Evolutionary conservation across 306 rosid genomes (phyloP).

Genomic region (Herpetospermum pedunculosum): DNA sequence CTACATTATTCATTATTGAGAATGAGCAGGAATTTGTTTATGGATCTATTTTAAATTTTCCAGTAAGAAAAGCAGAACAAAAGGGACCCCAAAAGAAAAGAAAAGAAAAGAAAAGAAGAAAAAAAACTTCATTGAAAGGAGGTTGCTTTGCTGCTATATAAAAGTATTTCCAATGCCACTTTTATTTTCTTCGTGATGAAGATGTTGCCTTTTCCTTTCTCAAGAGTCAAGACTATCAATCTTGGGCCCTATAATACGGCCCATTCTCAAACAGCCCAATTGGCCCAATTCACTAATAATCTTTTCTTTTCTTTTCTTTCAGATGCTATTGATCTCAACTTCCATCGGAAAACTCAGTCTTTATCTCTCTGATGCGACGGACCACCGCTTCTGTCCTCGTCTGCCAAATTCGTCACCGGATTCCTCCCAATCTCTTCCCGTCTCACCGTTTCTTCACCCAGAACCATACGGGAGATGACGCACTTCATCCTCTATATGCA

Average conservation of each 20-base stretch:
- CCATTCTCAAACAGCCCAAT: no score
- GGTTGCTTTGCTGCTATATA: background rate
- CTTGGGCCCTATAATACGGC: no score
- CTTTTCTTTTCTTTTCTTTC: no score
- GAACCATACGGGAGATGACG: background rate
- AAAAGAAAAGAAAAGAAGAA: background rate
- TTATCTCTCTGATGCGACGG: background rate
- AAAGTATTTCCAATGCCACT: background rate
- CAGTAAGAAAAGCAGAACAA: background rate
- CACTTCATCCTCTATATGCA: slow-evolving; percentile 23
- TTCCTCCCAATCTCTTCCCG: background rate
- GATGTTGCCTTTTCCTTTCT: slow-evolving; percentile 5
- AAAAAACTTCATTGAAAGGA: background rate
- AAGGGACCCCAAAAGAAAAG: no score
- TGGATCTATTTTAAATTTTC: background rate
- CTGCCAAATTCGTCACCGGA: background rate
- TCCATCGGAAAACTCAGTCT: no score
- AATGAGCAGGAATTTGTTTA: no score
- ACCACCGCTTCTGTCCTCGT: background rate
- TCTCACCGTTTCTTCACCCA: background rate
- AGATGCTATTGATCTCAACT: no score
- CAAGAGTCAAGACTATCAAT: no score
- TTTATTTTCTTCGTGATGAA: background rate
- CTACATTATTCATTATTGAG: no score
- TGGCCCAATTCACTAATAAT: no score